phyloP scores from a whole-genome alignment of 2,329 filamentous ascomycete genomes.

The Canariomyces notabilis region DNA sequence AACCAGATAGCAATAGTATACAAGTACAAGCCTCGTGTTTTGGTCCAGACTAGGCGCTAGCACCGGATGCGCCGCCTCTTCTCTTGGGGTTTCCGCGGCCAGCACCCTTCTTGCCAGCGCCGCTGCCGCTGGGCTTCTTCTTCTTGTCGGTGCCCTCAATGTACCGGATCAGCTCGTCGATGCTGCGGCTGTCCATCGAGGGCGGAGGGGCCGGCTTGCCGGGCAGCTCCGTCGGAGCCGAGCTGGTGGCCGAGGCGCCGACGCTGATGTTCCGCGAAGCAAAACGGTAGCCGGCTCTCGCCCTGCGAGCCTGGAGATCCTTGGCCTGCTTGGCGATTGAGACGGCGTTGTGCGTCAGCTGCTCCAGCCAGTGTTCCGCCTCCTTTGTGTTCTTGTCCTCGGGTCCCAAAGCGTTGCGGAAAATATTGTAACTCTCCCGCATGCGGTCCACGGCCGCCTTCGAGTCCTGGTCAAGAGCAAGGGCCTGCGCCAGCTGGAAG shows the following conservation, averaged over 20 bases:
- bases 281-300: constrained; percentile 66
- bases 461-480: constrained; percentile 92
- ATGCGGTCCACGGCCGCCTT: constrained; percentile 88
- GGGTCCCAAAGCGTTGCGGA: constrained; percentile 77
- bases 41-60: constrained; percentile 1
- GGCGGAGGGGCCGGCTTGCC: constrained; percentile 32
- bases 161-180: constrained; percentile 90
- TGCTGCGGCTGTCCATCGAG: constrained; percentile 68
- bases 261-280: constrained; percentile 59
- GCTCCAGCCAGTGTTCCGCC: constrained; percentile 92
- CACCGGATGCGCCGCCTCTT: constrained; percentile 13
- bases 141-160: constrained; percentile 71
- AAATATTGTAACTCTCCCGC: constrained; percentile 96
- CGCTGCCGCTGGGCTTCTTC: constrained; percentile 13
- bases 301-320: constrained; percentile 69
- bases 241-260: constrained; percentile 38
- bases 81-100: constrained; percentile 20
- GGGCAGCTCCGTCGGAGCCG: constrained; percentile 31
- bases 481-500: constrained; percentile 93
- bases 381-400: constrained; percentile 98
- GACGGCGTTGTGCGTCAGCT: constrained; percentile 92
- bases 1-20: neutral
- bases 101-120: constrained; percentile 15
- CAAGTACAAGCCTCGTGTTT: neutral
- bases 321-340: constrained; percentile 91